These are phyloP conservation scores for Glomus cerebriforme DNA, from an alignment of 192 early-diverging fungal species.

Conservation along the genomic window DNA sequence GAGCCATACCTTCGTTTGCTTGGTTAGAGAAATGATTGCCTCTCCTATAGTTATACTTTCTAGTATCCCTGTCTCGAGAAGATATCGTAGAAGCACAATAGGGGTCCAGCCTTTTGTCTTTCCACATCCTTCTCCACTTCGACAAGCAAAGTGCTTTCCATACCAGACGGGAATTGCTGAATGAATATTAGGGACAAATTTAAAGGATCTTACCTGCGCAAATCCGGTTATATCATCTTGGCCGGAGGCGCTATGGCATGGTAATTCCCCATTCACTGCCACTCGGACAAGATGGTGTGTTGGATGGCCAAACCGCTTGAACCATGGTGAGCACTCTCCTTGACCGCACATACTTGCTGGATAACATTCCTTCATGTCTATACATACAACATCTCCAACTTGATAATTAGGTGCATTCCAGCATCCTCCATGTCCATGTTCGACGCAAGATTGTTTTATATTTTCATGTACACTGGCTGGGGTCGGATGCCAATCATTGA, in stretches of 20 bases:
- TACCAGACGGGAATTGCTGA: constrained; percentile 9
- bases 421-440: constrained; percentile 4
- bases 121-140: not conserved
- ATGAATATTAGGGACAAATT: constrained; percentile 3
- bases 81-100: constrained; percentile 23
- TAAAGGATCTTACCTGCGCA: not conserved
- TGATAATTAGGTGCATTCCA: constrained; percentile 16
- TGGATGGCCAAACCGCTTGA: constrained; percentile 9
- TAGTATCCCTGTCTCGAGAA: not conserved
- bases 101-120: not conserved
- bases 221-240: constrained; percentile 12
- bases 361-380: constrained; percentile 23
- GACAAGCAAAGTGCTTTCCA: constrained; percentile 6
- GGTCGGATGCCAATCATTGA: constrained; percentile 18
- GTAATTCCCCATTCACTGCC: constrained; percentile 10
- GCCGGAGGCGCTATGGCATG: too few relatives aligned
- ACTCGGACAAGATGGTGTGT: constrained; percentile 18
- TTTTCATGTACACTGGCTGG: not conserved
- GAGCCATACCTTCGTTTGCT: constrained; percentile 21
- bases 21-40: constrained; percentile 19
- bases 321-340: constrained; percentile 21
- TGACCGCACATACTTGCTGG: constrained; percentile 12
- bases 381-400: constrained; percentile 11
- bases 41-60: constrained; percentile 22
- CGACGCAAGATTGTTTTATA: constrained; percentile 20